These are phyloP conservation scores for Prasinococcaceae sp. DNA, from an alignment of 139 green algal genomes.

Conservation along the genomic window DNA sequence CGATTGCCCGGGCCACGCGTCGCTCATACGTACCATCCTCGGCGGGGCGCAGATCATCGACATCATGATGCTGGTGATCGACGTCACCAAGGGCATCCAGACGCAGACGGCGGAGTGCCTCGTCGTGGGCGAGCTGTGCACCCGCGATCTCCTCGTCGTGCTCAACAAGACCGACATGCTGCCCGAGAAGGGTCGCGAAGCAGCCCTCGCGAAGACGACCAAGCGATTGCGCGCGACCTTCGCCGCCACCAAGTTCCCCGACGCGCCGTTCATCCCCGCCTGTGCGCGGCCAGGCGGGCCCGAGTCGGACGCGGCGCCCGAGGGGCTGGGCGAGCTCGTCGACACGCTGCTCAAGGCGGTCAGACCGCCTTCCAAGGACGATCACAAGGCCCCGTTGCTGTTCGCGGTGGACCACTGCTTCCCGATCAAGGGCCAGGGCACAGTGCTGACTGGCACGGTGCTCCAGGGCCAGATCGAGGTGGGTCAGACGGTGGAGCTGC, in stretches of 20 bases:
- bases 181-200: constrained; percentile 36
- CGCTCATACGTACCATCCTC: constrained; percentile 87
- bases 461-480: constrained; percentile 31
- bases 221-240: constrained; percentile 38
- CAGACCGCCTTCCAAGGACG: no score
- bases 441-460: constrained; percentile 63
- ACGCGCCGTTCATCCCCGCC: constrained; percentile 51
- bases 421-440: constrained; percentile 72
- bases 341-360: background rate
- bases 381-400: constrained; percentile 41
- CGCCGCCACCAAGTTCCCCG: constrained; percentile 62
- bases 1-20: constrained; percentile 93
- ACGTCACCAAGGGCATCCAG: constrained; percentile 86
- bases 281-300: constrained; percentile 23
- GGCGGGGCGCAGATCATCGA: constrained; percentile 89
- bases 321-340: background rate
- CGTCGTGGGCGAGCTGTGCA: constrained; percentile 67
- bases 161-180: constrained; percentile 80
- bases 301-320: background rate
- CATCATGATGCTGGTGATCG: constrained; percentile 83
- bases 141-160: constrained; percentile 59
- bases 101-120: constrained; percentile 45
- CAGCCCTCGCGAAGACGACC: constrained; percentile 33
- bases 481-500: constrained; percentile 60
- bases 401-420: constrained; percentile 94